A percentile compares a stretch with the other conserved stretches of the same genome.
phyloP scores from a whole-genome alignment of 305 asterid genomes.

The Plantago coronopus region DNA sequence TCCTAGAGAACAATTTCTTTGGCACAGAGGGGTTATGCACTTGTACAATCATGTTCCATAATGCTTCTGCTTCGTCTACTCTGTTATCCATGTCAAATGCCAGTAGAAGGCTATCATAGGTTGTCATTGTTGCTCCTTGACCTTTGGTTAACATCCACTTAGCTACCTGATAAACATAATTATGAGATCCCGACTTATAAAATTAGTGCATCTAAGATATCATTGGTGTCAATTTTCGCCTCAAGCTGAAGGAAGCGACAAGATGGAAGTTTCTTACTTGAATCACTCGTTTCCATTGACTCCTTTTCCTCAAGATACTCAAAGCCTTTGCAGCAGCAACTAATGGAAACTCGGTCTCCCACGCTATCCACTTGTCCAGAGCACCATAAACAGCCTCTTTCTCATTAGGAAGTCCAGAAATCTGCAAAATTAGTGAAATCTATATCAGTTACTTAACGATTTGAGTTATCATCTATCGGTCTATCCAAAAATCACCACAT shows the following conservation, averaged over 20 bases:
- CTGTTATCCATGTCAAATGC: slow-evolving; percentile 87
- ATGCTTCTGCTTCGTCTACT: slow-evolving; percentile 67
- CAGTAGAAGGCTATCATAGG: slow-evolving; percentile 70
- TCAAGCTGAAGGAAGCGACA: slow-evolving; percentile 1
- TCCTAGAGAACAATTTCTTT: slow-evolving; percentile 75
- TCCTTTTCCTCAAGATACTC: slow-evolving; percentile 58
- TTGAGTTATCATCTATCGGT: too few relatives aligned
- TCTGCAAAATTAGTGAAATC: slow-evolving; percentile 33
- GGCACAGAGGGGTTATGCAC: slow-evolving; percentile 69
- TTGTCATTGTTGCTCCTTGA: slow-evolving; percentile 85
- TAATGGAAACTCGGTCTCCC: slow-evolving; percentile 92
- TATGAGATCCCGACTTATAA: neutral
- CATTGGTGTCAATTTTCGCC: neutral
- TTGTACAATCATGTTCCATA: slow-evolving; percentile 79
- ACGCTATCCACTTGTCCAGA: slow-evolving; percentile 81
- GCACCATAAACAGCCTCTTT: slow-evolving; percentile 78
- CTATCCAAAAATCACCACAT: slow-evolving; percentile 22
- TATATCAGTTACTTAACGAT: neutral
- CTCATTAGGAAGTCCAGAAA: slow-evolving; percentile 76
- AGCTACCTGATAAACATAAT: slow-evolving; percentile 51
- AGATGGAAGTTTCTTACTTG: slow-evolving; percentile 45
- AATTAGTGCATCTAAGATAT: neutral
- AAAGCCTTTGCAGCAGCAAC: slow-evolving; percentile 87
- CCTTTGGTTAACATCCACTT: slow-evolving; percentile 99
- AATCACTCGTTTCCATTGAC: slow-evolving; percentile 70